Percentiles rank a stretch among this genome's conserved stretches.
These are phyloP conservation scores for Solanum pinnatisectum DNA, from an alignment of 257 asterid genomes.

Conservation along the genomic window DNA sequence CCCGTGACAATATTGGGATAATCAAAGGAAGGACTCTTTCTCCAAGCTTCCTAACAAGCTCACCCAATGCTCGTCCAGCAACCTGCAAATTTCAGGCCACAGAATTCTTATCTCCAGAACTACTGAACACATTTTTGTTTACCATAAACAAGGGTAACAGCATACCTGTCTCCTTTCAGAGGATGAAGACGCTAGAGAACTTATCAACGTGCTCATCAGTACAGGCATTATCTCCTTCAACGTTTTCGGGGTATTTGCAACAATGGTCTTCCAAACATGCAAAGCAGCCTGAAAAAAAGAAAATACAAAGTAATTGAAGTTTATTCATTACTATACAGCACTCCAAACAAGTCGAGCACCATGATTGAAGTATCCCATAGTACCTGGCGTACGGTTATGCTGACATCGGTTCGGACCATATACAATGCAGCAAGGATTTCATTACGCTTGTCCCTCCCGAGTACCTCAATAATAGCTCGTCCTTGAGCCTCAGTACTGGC, in stretches of 20 bases:
- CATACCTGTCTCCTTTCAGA: slow-evolving; percentile 95
- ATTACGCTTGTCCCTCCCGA: slow-evolving; percentile 92
- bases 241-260: slow-evolving; percentile 96
- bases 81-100: slow-evolving; percentile 40
- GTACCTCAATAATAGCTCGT: slow-evolving; percentile 96
- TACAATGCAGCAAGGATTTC: slow-evolving; percentile 98
- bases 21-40: slow-evolving; percentile 95
- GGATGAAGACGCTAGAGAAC: slow-evolving; percentile 89
- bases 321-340: not conserved
- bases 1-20: slow-evolving; percentile 84
- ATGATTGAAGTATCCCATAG: slow-evolving; percentile 3
- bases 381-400: slow-evolving; percentile 97
- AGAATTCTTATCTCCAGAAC: not conserved
- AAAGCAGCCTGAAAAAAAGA: slow-evolving; percentile 70
- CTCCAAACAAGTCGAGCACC: slow-evolving; percentile 4
- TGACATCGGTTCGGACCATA: slow-evolving; percentile 97
- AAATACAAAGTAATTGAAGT: not conserved
- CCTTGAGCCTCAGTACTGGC: slow-evolving; percentile 99
- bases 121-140: not conserved
- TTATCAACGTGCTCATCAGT: slow-evolving; percentile 83
- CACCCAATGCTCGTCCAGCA: slow-evolving; percentile 95
- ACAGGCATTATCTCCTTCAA: slow-evolving; percentile 98
- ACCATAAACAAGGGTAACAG: not conserved
- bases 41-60: slow-evolving; percentile 99
- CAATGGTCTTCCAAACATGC: slow-evolving; percentile 99